These are phyloP conservation scores for Phialocephala sp. DNA, from an alignment of 2,329 filamentous ascomycete species.

Conservation along the genomic window DNA sequence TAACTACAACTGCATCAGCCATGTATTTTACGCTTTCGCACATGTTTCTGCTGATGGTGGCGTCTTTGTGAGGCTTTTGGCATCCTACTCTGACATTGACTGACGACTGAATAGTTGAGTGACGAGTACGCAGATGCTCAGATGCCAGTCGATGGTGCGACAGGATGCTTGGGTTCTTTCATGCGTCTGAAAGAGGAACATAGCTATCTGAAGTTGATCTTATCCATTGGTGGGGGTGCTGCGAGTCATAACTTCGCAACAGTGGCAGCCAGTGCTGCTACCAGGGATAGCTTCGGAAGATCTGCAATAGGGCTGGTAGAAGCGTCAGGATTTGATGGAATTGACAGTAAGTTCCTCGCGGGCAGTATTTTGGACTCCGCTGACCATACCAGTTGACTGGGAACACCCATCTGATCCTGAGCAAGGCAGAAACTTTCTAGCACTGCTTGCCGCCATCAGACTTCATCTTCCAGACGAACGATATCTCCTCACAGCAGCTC, in stretches of 20 bases:
- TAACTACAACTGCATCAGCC: slow-evolving; percentile 77
- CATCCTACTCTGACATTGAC: slow-evolving; percentile 10
- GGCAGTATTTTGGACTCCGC: background rate
- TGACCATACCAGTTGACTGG: slow-evolving; percentile 71
- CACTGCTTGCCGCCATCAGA: slow-evolving; percentile 70
- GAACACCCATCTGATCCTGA: slow-evolving; percentile 71
- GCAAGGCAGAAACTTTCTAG: slow-evolving; percentile 73
- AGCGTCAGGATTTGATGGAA: slow-evolving; percentile 73
- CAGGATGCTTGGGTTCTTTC: slow-evolving; percentile 75
- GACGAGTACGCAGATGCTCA: slow-evolving; percentile 79
- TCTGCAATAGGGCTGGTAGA: slow-evolving; percentile 72
- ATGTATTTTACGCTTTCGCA: slow-evolving; percentile 85
- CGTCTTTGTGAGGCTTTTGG: slow-evolving; percentile 67
- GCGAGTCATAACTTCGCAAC: slow-evolving; percentile 71
- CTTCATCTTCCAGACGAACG: slow-evolving; percentile 69
- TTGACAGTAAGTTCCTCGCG: slow-evolving; percentile 67
- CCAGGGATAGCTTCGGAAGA: slow-evolving; percentile 72
- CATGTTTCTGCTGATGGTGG: slow-evolving; percentile 74
- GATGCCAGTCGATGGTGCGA: slow-evolving; percentile 73
- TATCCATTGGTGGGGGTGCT: slow-evolving; percentile 75
- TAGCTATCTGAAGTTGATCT: slow-evolving; percentile 72
- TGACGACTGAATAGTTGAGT: slow-evolving; percentile 61
- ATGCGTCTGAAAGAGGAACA: slow-evolving; percentile 74
- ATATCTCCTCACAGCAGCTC: slow-evolving; percentile 73
- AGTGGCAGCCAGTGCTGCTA: slow-evolving; percentile 65